Evolutionary conservation across 257 asterid genomes (phyloP).

Genomic region (Handroanthus guayacan): DNA sequence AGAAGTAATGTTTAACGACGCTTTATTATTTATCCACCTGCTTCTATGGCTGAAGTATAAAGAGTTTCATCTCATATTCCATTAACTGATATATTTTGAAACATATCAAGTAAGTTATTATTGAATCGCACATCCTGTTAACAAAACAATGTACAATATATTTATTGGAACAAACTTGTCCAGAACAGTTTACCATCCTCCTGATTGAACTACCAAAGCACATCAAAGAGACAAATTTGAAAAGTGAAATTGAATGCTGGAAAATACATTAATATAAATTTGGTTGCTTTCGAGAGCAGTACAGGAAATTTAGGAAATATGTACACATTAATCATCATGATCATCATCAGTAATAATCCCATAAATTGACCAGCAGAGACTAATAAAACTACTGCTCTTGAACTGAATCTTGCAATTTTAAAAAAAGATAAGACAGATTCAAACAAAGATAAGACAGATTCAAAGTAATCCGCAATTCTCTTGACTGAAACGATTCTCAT

Average conservation of each 20-base stretch:
- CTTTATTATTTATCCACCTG: too few relatives aligned
- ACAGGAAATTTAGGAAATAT: conserved; percentile 35
- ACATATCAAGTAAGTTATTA: too few relatives aligned
- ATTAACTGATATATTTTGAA: too few relatives aligned
- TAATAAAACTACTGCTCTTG: conserved; percentile 31
- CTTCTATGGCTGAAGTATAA: too few relatives aligned
- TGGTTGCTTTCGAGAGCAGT: conserved; percentile 14
- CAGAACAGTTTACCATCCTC: too few relatives aligned
- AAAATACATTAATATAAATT: conserved; percentile 25
- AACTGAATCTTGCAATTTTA: conserved; percentile 17
- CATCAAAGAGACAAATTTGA: background rate
- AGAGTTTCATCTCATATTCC: too few relatives aligned
- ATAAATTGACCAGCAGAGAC: conserved; percentile 31
- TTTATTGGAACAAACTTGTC: too few relatives aligned
- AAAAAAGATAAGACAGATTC: background rate
- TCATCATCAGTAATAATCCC: background rate
- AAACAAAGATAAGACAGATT: background rate
- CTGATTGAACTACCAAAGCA: too few relatives aligned
- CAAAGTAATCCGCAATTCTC: too few relatives aligned
- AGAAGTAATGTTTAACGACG: too few relatives aligned
- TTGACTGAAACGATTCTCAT: conserved; percentile 17
- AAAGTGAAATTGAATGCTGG: background rate
- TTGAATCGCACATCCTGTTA: too few relatives aligned
- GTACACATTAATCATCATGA: conserved; percentile 31
- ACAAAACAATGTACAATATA: too few relatives aligned